These are phyloP conservation scores for Dioszegia aurantiaca DNA, from an alignment of 768 basidiomycete genomes.

Conservation along the genomic window DNA sequence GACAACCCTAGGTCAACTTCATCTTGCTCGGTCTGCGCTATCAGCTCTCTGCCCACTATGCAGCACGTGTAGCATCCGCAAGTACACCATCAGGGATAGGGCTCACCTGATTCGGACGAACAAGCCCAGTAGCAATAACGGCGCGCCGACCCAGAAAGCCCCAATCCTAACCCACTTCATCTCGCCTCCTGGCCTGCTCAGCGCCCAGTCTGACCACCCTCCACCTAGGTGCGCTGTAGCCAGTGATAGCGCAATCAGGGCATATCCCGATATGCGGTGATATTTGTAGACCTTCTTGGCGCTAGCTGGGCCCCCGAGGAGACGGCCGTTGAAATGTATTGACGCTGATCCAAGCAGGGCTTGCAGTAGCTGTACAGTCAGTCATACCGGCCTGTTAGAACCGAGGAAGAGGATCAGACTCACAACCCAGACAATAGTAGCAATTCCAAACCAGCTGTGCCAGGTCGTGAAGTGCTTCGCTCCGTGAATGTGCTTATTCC, in stretches of 20 bases:
- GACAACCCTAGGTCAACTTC: conserved; percentile 1
- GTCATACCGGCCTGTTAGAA: neutral
- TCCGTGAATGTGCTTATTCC: conserved; percentile 60
- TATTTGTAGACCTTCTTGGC: conserved; percentile 81
- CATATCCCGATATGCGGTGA: conserved; percentile 68
- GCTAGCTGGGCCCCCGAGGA: conserved; percentile 68
- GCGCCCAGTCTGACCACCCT: conserved; percentile 63
- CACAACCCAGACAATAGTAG: conserved; percentile 62
- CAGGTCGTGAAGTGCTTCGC: conserved; percentile 66
- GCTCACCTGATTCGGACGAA: conserved; percentile 40
- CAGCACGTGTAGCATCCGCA: too few species aligned
- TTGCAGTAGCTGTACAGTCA: conserved; percentile 52
- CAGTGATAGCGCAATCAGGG: conserved; percentile 63
- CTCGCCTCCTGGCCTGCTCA: conserved; percentile 22
- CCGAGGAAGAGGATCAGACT: conserved; percentile 25
- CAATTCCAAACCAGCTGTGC: conserved; percentile 75
- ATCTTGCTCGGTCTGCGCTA: conserved; percentile 9
- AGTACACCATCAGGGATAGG: too few species aligned
- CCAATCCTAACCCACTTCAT: conserved; percentile 27
- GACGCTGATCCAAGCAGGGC: conserved; percentile 66
- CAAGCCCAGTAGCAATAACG: conserved; percentile 31
- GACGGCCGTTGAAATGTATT: conserved; percentile 69
- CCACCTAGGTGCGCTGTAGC: conserved; percentile 70
- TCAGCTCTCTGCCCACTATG: neutral
- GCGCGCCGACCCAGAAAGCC: conserved; percentile 44